Evolutionary conservation across 2,329 filamentous ascomycete genomes (phyloP).

Genomic region (Scytalidium lignicola): DNA sequence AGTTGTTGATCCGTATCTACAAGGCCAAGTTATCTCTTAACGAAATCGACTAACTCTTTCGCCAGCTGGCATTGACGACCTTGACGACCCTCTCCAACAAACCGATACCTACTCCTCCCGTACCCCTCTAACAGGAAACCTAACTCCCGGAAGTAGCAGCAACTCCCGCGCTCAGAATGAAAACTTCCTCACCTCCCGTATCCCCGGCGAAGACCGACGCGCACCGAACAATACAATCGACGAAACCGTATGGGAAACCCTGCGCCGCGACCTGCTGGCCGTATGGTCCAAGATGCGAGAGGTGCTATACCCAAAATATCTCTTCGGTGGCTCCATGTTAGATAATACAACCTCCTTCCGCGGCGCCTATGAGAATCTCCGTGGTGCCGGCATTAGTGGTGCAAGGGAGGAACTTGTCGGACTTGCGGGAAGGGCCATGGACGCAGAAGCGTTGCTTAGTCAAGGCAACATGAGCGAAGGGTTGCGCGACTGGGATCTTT

Average conservation of each 20-base stretch:
- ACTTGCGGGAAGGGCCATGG: slow-evolving; percentile 56
- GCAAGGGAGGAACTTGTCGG: slow-evolving; percentile 58
- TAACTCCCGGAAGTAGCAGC: slow-evolving; percentile 44
- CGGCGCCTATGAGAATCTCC: slow-evolving; percentile 57
- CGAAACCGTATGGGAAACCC: slow-evolving; percentile 95
- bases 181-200: slow-evolving; percentile 79
- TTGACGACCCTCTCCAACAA: slow-evolving; percentile 75
- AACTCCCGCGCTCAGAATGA: slow-evolving; percentile 61
- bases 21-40: slow-evolving; percentile 4
- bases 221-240: slow-evolving; percentile 93
- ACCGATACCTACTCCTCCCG: slow-evolving; percentile 58
- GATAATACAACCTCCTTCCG: slow-evolving; percentile 50
- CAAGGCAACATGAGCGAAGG: slow-evolving; percentile 80
- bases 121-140: slow-evolving; percentile 79
- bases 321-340: slow-evolving; percentile 68
- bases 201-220: slow-evolving; percentile 87
- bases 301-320: slow-evolving; percentile 92
- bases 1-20: too few relatives aligned
- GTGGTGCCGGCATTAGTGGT: slow-evolving; percentile 52
- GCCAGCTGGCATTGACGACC: slow-evolving; percentile 58
- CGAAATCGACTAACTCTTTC: slow-evolving; percentile 11
- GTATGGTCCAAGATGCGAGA: slow-evolving; percentile 99
- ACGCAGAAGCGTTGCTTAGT: slow-evolving; percentile 54
- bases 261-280: slow-evolving; percentile 83
- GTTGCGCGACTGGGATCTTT: slow-evolving; percentile 93